Conservation (phyloP, 2,329 filamentous ascomycete species). For the Fusarium lyarnte region DNA sequence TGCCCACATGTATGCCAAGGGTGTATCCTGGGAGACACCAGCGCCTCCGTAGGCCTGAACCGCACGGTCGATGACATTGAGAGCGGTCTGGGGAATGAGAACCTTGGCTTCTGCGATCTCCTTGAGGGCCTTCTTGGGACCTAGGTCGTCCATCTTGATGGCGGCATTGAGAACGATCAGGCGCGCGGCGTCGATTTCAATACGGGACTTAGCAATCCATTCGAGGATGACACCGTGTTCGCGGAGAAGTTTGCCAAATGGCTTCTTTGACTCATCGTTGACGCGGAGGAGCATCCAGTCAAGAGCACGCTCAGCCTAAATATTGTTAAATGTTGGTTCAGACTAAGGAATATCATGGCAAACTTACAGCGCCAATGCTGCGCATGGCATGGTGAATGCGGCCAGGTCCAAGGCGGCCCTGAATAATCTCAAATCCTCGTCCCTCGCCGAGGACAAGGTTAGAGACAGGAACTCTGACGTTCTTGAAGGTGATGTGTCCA, state of each 20-base stretch:
- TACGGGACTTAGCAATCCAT: constrained; percentile 89
- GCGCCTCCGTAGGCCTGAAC: constrained; percentile 92
- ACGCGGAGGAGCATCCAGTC: constrained; percentile 95
- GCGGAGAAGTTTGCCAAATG: constrained; percentile 87
- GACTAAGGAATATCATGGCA: accelerated
- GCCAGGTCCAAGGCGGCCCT: constrained; percentile 93
- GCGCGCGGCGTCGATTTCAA: constrained; percentile 93
- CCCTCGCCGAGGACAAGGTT: constrained; percentile 94
- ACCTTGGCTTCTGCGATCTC: constrained; percentile 98
- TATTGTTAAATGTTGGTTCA: constrained; percentile 1
- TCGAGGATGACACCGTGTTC: constrained; percentile 95
- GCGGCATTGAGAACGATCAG: constrained; percentile 93
- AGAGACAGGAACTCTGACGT: constrained; percentile 85
- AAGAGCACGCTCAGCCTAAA: constrained; percentile 82
- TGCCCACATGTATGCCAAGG: constrained; percentile 85
- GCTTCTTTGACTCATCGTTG: constrained; percentile 90
- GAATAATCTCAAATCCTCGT: constrained; percentile 97
- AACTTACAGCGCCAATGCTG: constrained; percentile 80
- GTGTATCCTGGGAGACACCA: constrained; percentile 94
- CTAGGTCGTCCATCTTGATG: constrained; percentile 89
- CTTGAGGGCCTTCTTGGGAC: constrained; percentile 88
- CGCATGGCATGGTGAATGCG: constrained; percentile 99
- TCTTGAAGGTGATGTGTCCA: constrained; percentile 87
- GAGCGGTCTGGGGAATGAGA: constrained; percentile 81
- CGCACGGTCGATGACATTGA: constrained; percentile 92